phyloP scores from a whole-genome alignment of 129 eudicot species.

The Smallanthus sonchifolius region DNA sequence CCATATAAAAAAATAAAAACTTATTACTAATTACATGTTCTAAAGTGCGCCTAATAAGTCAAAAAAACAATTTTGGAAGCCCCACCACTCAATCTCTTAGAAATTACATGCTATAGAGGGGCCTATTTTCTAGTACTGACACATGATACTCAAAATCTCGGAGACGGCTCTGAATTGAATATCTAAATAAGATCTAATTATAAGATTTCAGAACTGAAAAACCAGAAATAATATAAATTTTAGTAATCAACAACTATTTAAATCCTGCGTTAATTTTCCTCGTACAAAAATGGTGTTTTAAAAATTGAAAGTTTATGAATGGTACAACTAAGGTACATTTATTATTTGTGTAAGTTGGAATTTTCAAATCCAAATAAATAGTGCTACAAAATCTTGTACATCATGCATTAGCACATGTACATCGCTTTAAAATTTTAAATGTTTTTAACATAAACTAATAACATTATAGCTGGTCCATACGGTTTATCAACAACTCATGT shows the following conservation, averaged over 20 bases:
- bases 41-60: too few relatives aligned
- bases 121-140: too few relatives aligned
- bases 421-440: neutral
- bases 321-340: constrained; percentile 11
- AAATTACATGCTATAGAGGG: too few relatives aligned
- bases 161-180: too few relatives aligned
- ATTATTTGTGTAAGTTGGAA: constrained; percentile 8
- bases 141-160: too few relatives aligned
- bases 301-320: constrained; percentile 6
- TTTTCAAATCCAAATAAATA: neutral
- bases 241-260: neutral
- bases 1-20: too few relatives aligned
- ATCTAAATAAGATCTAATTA: neutral
- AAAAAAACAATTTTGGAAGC: too few relatives aligned
- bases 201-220: neutral
- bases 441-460: constrained; percentile 11
- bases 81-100: too few relatives aligned
- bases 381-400: neutral
- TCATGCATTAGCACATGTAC: constrained; percentile 15
- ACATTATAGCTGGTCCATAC: constrained; percentile 42
- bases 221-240: too few relatives aligned
- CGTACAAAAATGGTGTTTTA: too few relatives aligned
- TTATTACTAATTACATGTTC: too few relatives aligned
- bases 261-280: neutral
- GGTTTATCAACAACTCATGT: too few relatives aligned